phyloP scores from a whole-genome alignment of 129 eudicot genomes.

The Centrapalus pauciflorus region DNA sequence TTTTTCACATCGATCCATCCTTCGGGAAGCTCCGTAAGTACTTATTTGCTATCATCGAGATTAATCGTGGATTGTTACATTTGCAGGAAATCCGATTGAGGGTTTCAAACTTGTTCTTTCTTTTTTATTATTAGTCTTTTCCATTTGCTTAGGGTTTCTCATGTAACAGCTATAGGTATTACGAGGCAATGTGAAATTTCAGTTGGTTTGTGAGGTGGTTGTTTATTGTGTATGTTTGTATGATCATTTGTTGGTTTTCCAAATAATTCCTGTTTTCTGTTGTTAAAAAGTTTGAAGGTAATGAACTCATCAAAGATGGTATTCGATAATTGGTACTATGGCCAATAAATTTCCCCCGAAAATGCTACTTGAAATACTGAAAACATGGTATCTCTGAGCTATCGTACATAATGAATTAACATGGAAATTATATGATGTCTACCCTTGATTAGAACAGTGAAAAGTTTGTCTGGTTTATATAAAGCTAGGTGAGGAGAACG shows the following conservation, averaged over 20 bases:
- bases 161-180: background rate
- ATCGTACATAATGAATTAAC: background rate
- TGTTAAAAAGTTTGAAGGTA: background rate
- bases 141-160: constrained; percentile 21
- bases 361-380: background rate
- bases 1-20: constrained; percentile 6
- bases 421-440: background rate
- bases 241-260: background rate
- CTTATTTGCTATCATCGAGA: constrained; percentile 7
- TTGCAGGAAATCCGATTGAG: constrained; percentile 7
- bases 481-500: background rate
- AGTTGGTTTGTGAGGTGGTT: background rate
- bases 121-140: background rate
- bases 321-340: constrained; percentile 9
- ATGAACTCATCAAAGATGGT: background rate
- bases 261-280: background rate
- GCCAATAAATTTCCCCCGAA: background rate
- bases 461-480: background rate
- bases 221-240: background rate
- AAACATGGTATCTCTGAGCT: background rate
- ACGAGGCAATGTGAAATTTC: background rate
- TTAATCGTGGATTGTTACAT: constrained; percentile 13
- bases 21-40: constrained; percentile 7
- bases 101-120: background rate
- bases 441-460: background rate